Evolutionary conservation across 176 grass and related monocot species (phyloP).

Genomic region (Ananas comosus): DNA sequence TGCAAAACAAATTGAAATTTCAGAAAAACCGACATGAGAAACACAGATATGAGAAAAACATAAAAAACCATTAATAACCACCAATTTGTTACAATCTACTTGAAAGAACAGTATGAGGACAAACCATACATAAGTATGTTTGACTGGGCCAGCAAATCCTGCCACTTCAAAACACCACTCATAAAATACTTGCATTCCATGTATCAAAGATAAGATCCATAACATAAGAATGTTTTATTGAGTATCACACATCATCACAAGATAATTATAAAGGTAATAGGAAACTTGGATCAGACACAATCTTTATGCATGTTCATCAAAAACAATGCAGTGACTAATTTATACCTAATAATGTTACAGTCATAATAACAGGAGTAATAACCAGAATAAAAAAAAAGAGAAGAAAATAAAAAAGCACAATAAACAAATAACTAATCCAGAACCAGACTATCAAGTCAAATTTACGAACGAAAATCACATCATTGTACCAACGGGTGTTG

Average conservation of each 20-base stretch:
- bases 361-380: not conserved
- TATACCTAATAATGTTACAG: not conserved
- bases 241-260: constrained; percentile 23
- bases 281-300: constrained; percentile 11
- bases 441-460: not conserved
- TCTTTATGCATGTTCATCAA: constrained; percentile 17
- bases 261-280: not conserved
- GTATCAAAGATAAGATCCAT: constrained; percentile 5
- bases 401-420: not conserved
- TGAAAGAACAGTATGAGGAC: constrained; percentile 27
- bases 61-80: constrained; percentile 40
- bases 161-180: constrained; percentile 17
- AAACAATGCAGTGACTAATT: constrained; percentile 9
- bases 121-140: constrained; percentile 42
- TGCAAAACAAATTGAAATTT: constrained; percentile 60
- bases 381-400: constrained; percentile 3
- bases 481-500: not conserved
- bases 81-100: constrained; percentile 29
- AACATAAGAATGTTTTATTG: constrained; percentile 12
- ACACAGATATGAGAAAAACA: constrained; percentile 18
- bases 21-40: constrained; percentile 30
- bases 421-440: not conserved
- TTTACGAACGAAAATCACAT: not conserved
- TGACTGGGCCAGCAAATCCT: constrained; percentile 44
- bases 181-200: constrained; percentile 13